Conservation (phyloP, 2,329 filamentous ascomycete species). For the Ascochyta fabae region DNA sequence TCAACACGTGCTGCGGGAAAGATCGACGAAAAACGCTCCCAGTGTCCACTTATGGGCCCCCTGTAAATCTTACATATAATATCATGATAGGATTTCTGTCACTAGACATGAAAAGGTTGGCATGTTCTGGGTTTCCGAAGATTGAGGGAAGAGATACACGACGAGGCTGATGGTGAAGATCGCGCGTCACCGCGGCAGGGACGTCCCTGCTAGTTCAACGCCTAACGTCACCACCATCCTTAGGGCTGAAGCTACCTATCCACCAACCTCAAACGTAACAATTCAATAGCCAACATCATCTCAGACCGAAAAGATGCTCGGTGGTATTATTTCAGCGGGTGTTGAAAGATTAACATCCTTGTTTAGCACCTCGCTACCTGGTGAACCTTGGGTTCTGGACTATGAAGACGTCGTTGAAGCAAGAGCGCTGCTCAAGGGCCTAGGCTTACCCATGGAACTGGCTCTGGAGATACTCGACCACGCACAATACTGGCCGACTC, state of each 20-base stretch:
- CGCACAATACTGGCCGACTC: constrained; percentile 35
- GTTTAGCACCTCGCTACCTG: neutral
- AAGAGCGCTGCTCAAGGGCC: constrained; percentile 29
- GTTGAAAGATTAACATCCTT: neutral
- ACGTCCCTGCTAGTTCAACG: constrained; percentile 1
- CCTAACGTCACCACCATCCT: constrained; percentile 1
- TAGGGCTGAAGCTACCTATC: neutral
- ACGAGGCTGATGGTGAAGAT: neutral
- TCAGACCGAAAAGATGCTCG: neutral
- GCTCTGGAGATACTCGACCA: constrained; percentile 36
- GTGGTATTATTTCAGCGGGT: neutral
- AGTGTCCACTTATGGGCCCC: too few species aligned
- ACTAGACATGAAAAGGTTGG: too few species aligned
- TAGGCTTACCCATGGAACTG: constrained; percentile 39
- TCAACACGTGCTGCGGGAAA: too few species aligned
- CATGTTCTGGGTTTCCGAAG: too few species aligned
- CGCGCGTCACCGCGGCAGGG: neutral
- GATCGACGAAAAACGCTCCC: too few species aligned
- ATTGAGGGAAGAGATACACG: neutral
- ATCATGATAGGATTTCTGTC: too few species aligned
- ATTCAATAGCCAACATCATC: neutral
- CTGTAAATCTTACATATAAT: too few species aligned
- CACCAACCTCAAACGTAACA: neutral
- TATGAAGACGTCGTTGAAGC: constrained; percentile 34
- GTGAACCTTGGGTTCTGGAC: constrained; percentile 5